Evolutionary conservation across 1,139 yeast species (phyloP), one percentile per base, ranked within the genome.

Genomic region (Blastobotrys petasosporus): DNA sequence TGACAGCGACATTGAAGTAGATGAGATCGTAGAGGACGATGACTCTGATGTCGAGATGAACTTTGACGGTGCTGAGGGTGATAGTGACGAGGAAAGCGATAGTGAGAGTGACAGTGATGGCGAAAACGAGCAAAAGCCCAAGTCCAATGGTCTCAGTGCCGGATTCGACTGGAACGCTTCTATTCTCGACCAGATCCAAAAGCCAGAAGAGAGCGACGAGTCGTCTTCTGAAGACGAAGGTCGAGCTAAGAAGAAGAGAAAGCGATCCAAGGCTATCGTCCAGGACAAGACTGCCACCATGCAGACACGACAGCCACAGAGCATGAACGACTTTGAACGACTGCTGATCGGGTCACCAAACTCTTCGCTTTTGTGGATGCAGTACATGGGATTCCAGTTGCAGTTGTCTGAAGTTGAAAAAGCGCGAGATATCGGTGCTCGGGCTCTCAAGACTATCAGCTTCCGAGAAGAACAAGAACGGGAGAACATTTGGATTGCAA

Each of bases 111-210:
- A 37, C 20, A 65, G 55, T 11, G 62, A 59, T 4, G 64, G 60
- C 10, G 65, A 52, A 1, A 62, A 59, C 2, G 62, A 54, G 2
- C 65, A 59, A 6, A 63, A 49, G 16, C 51, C 39, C 7, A 29
- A 40, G 28, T 61, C 54, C 11, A 48, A 65, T 43, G 94, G 94
- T n/a, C 74, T 87, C 49, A 79, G 88, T 33, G 80, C 94, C 57
- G 94, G 92, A 4, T 87, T 88, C 59, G 96, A 88, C 65, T 90
- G 97, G 97, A 85, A 95, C 42, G 94, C 95, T 5, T 82, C 87
- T 38, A 81, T 87, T 54, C 73, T 87, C 52, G 94, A 85, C 58
- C 94, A 85, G 66, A 84, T 82, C 23, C 80, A 75, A 51, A 80
- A 75, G 51, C 82, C 76, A 15, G 75, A 67, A 2, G 75, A 68